Conservation (phyloP, 1,284 basidiomycete species). For the Rhodotorula sp. region DNA sequence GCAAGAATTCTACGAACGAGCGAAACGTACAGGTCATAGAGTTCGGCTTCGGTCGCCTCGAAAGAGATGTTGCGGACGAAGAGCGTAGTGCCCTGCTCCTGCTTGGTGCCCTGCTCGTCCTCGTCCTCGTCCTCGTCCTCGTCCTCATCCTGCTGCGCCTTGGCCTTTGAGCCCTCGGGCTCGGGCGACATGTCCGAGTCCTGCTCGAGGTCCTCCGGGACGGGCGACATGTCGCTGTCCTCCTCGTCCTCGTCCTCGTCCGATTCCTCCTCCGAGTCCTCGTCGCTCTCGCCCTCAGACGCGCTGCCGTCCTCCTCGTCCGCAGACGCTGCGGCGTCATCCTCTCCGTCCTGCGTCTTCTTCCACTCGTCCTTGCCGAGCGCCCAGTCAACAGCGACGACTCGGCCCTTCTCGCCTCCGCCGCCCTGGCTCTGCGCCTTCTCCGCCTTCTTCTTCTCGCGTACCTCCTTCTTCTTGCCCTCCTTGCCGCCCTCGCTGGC, state of each 20-base stretch:
- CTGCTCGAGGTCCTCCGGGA: slow-evolving; percentile 50
- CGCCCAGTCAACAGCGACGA: slow-evolving; percentile 95
- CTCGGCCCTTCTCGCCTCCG: slow-evolving; percentile 60
- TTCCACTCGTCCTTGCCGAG: slow-evolving; percentile 91
- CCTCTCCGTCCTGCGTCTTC: slow-evolving; percentile 60
- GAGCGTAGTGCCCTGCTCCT: slow-evolving; percentile 62
- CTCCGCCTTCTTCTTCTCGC: slow-evolving; percentile 57
- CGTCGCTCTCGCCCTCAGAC: slow-evolving; percentile 52
- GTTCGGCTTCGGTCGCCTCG: slow-evolving; percentile 84
- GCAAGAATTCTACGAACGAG: too few relatives aligned
- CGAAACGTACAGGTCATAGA: slow-evolving; percentile 70
- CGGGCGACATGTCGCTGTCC: slow-evolving; percentile 37
- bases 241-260: slow-evolving; percentile 47
- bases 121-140: slow-evolving; percentile 47
- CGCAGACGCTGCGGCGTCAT: slow-evolving; percentile 46
- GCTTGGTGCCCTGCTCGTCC: slow-evolving; percentile 55
- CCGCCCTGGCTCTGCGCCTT: slow-evolving; percentile 49
- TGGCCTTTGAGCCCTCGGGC: slow-evolving; percentile 9
- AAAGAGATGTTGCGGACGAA: slow-evolving; percentile 96
- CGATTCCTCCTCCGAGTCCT: slow-evolving; percentile 48
- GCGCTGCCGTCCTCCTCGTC: slow-evolving; percentile 71
- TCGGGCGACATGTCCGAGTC: slow-evolving; percentile 34
- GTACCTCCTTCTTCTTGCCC: slow-evolving; percentile 71
- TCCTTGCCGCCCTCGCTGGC: slow-evolving; percentile 67
- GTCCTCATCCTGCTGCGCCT: slow-evolving; percentile 28